Evolutionary conservation across 352 stramenopile genomes (phyloP).

Genomic region (Phytopythium sindhum): DNA sequence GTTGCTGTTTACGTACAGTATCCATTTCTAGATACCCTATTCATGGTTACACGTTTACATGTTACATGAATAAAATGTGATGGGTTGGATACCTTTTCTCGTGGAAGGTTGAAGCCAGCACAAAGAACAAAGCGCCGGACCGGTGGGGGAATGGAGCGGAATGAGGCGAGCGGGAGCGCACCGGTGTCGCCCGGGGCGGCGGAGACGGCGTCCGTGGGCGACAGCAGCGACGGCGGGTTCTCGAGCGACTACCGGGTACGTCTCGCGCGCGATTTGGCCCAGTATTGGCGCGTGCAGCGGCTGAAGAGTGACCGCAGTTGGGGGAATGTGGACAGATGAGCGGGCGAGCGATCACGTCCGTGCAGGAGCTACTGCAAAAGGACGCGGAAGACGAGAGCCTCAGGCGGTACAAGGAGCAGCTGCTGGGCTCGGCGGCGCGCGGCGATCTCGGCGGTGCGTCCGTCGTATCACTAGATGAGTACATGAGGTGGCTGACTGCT

Average conservation of each 20-base stretch:
- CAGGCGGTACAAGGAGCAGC: constrained; percentile 80
- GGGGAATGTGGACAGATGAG: constrained; percentile 41
- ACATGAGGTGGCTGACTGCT: not conserved
- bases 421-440: constrained; percentile 71
- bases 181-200: constrained; percentile 10
- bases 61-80: no score
- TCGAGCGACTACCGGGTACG: constrained; percentile 48
- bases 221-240: constrained; percentile 30
- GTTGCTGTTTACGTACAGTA: not conserved
- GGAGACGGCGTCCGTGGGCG: constrained; percentile 21
- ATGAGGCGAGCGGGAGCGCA: constrained; percentile 1
- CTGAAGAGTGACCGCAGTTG: not conserved
- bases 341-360: constrained; percentile 46
- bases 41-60: no score
- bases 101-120: no score
- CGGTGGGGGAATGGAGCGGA: constrained; percentile 1
- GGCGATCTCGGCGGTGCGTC: constrained; percentile 71
- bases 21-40: no score
- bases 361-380: constrained; percentile 71
- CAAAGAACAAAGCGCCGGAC: no score
- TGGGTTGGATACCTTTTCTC: no score
- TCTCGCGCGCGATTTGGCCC: not conserved
- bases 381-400: constrained; percentile 85
- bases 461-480: not conserved
- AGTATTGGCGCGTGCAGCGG: not conserved